These are phyloP conservation scores for Hexamita inflata DNA, from an alignment of 208 protist species.

Conservation along the genomic window DNA sequence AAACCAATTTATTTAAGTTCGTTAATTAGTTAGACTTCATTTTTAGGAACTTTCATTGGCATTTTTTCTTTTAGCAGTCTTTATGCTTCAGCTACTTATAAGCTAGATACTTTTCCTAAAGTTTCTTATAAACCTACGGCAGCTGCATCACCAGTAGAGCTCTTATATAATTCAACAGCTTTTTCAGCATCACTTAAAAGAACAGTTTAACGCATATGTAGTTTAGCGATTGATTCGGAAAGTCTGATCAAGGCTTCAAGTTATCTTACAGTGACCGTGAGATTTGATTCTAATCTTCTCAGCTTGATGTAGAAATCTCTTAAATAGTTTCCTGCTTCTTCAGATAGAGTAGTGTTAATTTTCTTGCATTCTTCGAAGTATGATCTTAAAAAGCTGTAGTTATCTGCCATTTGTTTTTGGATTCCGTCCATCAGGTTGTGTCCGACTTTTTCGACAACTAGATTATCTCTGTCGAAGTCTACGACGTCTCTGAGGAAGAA, in stretches of 20 bases:
- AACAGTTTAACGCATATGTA: conserved; percentile 55
- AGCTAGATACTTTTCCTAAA: too few species aligned
- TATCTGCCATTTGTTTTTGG: too few species aligned
- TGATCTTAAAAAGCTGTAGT: neutral
- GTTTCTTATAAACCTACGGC: neutral
- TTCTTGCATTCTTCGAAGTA: neutral
- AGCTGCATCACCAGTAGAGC: neutral
- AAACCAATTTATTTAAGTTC: too few species aligned
- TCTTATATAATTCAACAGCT: conserved; percentile 11
- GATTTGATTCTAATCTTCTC: conserved; percentile 30
- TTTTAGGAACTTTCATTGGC: too few species aligned
- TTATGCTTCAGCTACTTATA: too few species aligned
- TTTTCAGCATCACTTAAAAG: neutral
- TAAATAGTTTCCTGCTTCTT: neutral
- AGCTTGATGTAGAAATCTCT: conserved; percentile 31
- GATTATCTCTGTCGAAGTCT: conserved; percentile 45
- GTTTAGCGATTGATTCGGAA: conserved; percentile 81
- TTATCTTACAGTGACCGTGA: conserved; percentile 80
- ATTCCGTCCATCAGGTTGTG: neutral
- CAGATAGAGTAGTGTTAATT: too few species aligned
- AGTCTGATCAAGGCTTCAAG: conserved; percentile 76
- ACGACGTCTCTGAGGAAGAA: conserved; percentile 63
- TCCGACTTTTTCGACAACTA: neutral
- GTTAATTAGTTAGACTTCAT: too few species aligned
- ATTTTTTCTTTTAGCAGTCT: too few species aligned